Percentiles rank a stretch among this genome's conserved stretches.
These are phyloP conservation scores for Carallia pectinifolia DNA, from an alignment of 345 rosid genomes.

Conservation along the genomic window DNA sequence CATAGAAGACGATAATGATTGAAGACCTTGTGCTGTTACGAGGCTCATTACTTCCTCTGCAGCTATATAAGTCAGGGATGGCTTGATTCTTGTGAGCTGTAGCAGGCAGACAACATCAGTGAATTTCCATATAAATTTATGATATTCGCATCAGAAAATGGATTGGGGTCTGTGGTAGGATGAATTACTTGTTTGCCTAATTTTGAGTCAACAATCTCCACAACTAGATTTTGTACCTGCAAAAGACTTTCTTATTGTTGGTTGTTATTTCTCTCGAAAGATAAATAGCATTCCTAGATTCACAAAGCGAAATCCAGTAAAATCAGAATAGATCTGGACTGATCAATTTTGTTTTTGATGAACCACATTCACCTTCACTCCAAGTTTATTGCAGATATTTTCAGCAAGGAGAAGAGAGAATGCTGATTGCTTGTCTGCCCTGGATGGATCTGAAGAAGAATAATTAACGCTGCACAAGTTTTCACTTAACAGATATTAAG, in stretches of 20 bases:
- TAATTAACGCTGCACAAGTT: conserved; percentile 15
- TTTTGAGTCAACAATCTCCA: conserved; percentile 86
- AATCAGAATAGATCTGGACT: background rate
- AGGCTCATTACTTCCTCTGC: conserved; percentile 98
- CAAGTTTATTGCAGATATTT: conserved; percentile 78
- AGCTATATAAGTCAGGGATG: conserved; percentile 79
- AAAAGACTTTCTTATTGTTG: conserved; percentile 16
- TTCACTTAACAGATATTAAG: conserved; percentile 3
- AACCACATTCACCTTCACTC: conserved; percentile 57
- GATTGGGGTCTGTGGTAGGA: conserved; percentile 5
- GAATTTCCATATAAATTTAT: background rate
- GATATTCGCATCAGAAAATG: conserved; percentile 13
- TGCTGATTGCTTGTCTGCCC: conserved; percentile 89
- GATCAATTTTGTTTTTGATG: background rate
- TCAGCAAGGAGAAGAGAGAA: conserved; percentile 93
- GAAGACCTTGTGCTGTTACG: conserved; percentile 93
- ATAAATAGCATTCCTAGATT: background rate
- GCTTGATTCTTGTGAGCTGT: conserved; percentile 80
- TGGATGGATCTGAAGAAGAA: conserved; percentile 66
- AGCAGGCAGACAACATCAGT: conserved; percentile 16
- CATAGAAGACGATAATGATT: conserved; percentile 1
- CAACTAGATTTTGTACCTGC: conserved; percentile 89
- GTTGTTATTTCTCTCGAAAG: conserved; percentile 2
- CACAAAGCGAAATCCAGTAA: background rate
- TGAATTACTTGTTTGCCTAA: conserved; percentile 83